A percentile compares a stretch with the other conserved stretches of the same genome.
Evolutionary conservation across 2,329 filamentous ascomycete species (phyloP).

Genomic region (Hymenoscyphus scutula): DNA sequence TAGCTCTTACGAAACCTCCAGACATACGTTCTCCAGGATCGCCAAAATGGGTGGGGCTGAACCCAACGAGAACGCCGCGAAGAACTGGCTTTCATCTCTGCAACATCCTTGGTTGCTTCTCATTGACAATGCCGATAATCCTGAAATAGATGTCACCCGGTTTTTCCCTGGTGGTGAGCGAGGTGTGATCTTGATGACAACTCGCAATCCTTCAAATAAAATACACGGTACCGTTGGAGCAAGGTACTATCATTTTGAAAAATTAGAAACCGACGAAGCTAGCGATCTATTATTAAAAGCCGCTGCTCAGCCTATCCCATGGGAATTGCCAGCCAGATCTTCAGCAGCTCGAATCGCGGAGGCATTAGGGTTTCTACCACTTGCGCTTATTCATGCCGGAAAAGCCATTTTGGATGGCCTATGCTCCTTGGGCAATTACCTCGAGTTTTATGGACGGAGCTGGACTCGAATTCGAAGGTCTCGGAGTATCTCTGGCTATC

Average conservation of each 20-base stretch:
- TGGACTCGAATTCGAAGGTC: slow-evolving; percentile 16
- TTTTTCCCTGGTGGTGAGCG: slow-evolving; percentile 33
- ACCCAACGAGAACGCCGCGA: background rate
- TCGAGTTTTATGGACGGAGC: slow-evolving; percentile 11
- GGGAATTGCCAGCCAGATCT: slow-evolving; percentile 5
- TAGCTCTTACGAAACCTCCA: slow-evolving; percentile 9
- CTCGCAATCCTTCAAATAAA: slow-evolving; percentile 33
- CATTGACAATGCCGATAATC: slow-evolving; percentile 44
- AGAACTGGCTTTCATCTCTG: slow-evolving; percentile 19
- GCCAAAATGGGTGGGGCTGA: background rate
- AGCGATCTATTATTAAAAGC: slow-evolving; percentile 32
- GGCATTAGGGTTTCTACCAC: slow-evolving; percentile 31
- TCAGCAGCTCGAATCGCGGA: slow-evolving; percentile 23
- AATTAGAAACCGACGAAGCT: background rate
- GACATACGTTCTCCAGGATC: background rate
- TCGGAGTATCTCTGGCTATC: background rate
- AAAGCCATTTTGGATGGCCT: slow-evolving; percentile 15
- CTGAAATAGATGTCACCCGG: slow-evolving; percentile 26
- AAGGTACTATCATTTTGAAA: background rate
- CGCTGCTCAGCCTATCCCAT: slow-evolving; percentile 13
- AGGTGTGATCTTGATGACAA: slow-evolving; percentile 40
- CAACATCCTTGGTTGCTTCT: slow-evolving; percentile 38
- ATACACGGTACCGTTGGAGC: slow-evolving; percentile 10
- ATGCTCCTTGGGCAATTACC: slow-evolving; percentile 17
- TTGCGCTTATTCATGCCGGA: slow-evolving; percentile 34